Base-by-base conservation (phyloP, 116 monocot genomes). In the Iris pallida region DNA sequence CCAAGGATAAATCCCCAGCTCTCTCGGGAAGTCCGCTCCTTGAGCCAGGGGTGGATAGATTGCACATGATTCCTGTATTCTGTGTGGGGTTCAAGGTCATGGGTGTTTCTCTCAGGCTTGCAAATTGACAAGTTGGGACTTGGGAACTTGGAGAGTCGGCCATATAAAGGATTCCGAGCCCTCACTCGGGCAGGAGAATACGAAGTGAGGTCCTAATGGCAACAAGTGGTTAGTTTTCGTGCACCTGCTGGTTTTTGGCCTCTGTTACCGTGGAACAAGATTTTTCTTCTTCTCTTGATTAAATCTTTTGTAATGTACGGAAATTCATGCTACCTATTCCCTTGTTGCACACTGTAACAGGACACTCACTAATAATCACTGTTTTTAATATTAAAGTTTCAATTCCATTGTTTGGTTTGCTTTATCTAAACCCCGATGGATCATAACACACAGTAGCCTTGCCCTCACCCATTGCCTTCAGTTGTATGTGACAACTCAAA, bases 81-180 rank as follows among this genome's bases (percentile, higher is more conserved):
- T 71, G 70, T 65, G 86, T 86, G 41, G 78, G 77, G 16, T 91
- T 96, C 81, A 96, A 86, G 72, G 89, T 96, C 63, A 89, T 85
- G 80, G 96, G 96, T 16, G 72, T 85, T 92, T 20, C 75, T 96
- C 15, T 96, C 96, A 9, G 89, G 87, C n/a, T 63, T 96, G 76
- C 88, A 79, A 66, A 87, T 96, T 15, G 86, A 89, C 55, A 89
- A 79, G 61, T 40, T 96, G 64, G 87, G 86, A 45, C 61, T 89
- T 16, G 91, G 75, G 68, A 95, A 91, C 57, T 68, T 65, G 6
- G 18, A 82, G 4, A 73, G 9, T 53, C 74, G 52, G 40, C 89
- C 86, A n/a, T 89, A 87, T 56, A 96, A 96, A 65, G 96, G 96
- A 66, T 96, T 96, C 69, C 80, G 92, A 62, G 96, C 92, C 58